phyloP scores from a whole-genome alignment of 306 rosid species.

The Lablab purpureus region DNA sequence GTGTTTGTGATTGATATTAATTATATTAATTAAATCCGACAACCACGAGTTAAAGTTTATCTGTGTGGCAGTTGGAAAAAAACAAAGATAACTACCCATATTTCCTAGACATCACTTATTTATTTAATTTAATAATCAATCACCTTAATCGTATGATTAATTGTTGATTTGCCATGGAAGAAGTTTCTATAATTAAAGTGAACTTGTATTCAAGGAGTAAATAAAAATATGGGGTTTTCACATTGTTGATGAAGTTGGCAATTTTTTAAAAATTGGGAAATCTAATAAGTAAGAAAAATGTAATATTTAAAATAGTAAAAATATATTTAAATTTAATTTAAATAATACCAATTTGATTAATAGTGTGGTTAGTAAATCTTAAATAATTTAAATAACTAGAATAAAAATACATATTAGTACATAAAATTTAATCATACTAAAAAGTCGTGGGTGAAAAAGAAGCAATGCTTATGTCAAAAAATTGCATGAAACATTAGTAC shows the following conservation, averaged over 20 bases:
- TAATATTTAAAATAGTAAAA: neutral
- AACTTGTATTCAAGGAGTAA: neutral
- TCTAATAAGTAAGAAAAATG: neutral
- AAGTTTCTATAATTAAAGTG: neutral
- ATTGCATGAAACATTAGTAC: neutral
- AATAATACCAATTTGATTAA: neutral
- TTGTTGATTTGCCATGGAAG: neutral
- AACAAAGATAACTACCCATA: neutral
- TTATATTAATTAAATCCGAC: neutral
- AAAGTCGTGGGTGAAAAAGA: neutral
- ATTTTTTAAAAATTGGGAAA: neutral
- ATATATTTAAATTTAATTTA: neutral
- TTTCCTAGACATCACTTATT: neutral
- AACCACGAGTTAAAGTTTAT: neutral
- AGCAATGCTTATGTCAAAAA: neutral
- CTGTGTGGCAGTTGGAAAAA: constrained; percentile 12
- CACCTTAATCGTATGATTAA: neutral
- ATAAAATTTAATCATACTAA: neutral
- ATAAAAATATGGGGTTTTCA: neutral
- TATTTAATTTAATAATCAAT: constrained; percentile 3
- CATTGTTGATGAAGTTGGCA: neutral
- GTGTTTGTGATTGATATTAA: neutral
- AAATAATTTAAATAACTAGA: neutral
- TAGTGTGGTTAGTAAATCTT: neutral
- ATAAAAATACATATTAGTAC: neutral